These are phyloP conservation scores for Neurospora crassa DNA, from an alignment of 2,329 filamentous ascomycete genomes.

Conservation along the genomic window DNA sequence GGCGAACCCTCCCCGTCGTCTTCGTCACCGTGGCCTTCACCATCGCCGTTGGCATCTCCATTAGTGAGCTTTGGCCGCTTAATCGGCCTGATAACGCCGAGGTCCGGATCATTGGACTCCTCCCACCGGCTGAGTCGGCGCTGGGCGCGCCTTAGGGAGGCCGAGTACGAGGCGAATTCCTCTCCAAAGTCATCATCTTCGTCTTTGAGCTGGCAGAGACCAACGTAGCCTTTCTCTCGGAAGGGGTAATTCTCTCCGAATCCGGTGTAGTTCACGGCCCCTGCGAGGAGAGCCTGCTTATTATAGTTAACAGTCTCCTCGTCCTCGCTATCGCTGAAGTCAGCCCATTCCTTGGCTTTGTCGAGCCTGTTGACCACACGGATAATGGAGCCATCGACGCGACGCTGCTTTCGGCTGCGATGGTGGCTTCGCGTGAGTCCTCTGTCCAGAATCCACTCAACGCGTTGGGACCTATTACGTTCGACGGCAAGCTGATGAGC, in stretches of 20 bases:
- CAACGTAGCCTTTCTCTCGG: conserved; percentile 50
- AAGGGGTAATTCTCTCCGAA: conserved; percentile 28
- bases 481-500: conserved; percentile 77
- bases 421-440: conserved; percentile 59
- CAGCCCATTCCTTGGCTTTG: conserved; percentile 38
- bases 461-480: conserved; percentile 65
- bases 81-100: conserved; percentile 36
- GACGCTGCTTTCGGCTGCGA: conserved; percentile 50
- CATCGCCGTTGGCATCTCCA: conserved; percentile 18
- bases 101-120: conserved; percentile 29
- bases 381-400: conserved; percentile 56
- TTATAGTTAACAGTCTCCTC: conserved; percentile 34
- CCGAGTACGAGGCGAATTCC: conserved; percentile 56
- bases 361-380: conserved; percentile 54
- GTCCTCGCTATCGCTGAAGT: conserved; percentile 53
- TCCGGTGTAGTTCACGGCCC: conserved; percentile 6
- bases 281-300: conserved; percentile 15
- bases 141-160: conserved; percentile 52
- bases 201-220: conserved; percentile 48
- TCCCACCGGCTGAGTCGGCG: conserved; percentile 66
- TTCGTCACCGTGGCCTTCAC: conserved; percentile 22
- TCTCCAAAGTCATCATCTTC: conserved; percentile 71
- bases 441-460: conserved; percentile 75
- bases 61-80: conserved; percentile 29
- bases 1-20: conserved; percentile 21